Conservation (phyloP, 73 alveolate genomes). For the Paramecium primaurelia region DNA sequence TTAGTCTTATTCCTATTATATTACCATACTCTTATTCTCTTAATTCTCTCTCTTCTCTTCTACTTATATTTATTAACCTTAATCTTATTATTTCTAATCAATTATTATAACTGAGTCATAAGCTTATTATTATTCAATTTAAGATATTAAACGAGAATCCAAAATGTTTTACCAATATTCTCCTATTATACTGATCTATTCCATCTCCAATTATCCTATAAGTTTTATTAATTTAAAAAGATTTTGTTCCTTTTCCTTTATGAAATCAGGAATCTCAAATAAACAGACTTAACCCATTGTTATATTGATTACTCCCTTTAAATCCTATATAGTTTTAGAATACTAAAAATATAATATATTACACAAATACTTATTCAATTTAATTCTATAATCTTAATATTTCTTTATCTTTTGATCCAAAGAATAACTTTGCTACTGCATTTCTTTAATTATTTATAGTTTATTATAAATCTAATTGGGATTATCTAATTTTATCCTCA, state of each 20-base stretch:
- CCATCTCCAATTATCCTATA: constrained; percentile 13
- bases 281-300: background rate
- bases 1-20: background rate
- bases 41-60: background rate
- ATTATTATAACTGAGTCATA: background rate
- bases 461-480: background rate
- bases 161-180: background rate
- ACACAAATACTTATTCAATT: background rate
- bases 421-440: background rate
- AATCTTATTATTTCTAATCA: background rate
- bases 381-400: background rate
- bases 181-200: background rate
- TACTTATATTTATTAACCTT: background rate
- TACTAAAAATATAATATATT: background rate
- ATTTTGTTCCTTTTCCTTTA: background rate
- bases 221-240: background rate
- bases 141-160: background rate
- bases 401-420: background rate
- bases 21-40: background rate
- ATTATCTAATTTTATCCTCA: background rate
- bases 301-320: background rate
- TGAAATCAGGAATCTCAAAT: background rate
- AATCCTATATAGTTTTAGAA: background rate
- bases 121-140: background rate
- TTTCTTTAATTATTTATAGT: background rate